Base-by-base conservation (phyloP, 768 basidiomycete species). In the Russula foetens region DNA sequence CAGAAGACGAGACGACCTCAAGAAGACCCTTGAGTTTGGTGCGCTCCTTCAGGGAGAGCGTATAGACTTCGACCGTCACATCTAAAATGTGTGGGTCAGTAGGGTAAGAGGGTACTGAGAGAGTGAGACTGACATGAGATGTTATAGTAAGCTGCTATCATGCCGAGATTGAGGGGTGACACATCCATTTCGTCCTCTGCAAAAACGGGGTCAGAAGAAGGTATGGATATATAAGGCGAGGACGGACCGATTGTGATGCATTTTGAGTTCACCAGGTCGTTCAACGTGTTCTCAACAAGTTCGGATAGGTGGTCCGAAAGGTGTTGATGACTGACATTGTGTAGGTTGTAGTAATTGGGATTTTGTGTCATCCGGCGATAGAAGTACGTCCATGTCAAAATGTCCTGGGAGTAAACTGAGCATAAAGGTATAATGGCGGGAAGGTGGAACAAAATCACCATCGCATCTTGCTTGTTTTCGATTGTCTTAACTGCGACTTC, bases 401-500 rank as follows among this genome's bases (percentile, higher is more conserved):
- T 97, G 73, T 99, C 96, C 85, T 92, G 65, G 17, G 35, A 6
- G 19, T 26, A 15, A 5, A 17, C 19, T 53, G 12, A 57, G 39
- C 17, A n/a, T n/a, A 7, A 23, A 33, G 24, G 9, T 9, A 7
- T 47, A 29, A 29, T 3, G 1, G 11, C 2, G 1, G 47, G n/a
- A 21, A 35, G 17, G 14, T 31, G n/a, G 15, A 47, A 33, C 39
- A 24, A 72, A 76, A 26, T 29, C 62, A 88, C 90, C 88, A 93
- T 90, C 0, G 91, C 91, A 71, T 97, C 92, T 73, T 99, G 96
- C 77, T 99, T 99, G 74, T 98, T 98, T 75, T 98, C 94, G 59
- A 98, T 98, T 14, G 95, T 98, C 76, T 94, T 96, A 44, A 98
- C 94, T 9, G 95, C 95, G 64, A 98, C 97, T 73, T 98, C 97